A percentile compares a stretch with the other conserved stretches of the same genome.
These are phyloP conservation scores for Tympanopsis confertula DNA, from an alignment of 2,329 filamentous ascomycete species.

Conservation along the genomic window DNA sequence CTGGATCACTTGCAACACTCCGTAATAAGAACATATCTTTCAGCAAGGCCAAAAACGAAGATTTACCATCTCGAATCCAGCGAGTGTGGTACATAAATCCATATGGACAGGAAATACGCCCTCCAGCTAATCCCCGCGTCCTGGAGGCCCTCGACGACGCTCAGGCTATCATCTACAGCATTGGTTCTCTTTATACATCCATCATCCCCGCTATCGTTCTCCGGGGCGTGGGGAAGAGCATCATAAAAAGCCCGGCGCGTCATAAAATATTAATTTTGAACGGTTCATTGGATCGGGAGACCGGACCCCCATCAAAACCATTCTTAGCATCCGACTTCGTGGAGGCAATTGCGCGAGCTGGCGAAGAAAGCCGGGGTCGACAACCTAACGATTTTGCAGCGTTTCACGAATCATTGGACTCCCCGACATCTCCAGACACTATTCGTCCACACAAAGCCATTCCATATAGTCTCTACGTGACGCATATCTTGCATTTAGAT, in stretches of 20 bases:
- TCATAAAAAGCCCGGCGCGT: constrained; percentile 36
- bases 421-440: background rate
- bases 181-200: constrained; percentile 87
- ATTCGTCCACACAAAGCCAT: background rate
- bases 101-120: constrained; percentile 89
- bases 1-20: constrained; percentile 69
- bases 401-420: background rate
- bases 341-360: constrained; percentile 64
- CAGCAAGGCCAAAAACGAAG: constrained; percentile 63
- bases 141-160: constrained; percentile 54
- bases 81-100: constrained; percentile 96
- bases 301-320: constrained; percentile 52
- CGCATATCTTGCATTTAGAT: constrained; percentile 72
- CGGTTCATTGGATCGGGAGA: constrained; percentile 74
- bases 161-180: constrained; percentile 72
- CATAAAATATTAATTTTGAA: constrained; percentile 80
- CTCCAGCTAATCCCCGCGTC: constrained; percentile 72
- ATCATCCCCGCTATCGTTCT: constrained; percentile 75
- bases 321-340: constrained; percentile 76
- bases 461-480: constrained; percentile 54
- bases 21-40: constrained; percentile 74
- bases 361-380: constrained; percentile 51
- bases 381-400: constrained; percentile 5
- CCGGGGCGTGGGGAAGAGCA: constrained; percentile 58
- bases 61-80: constrained; percentile 66